phyloP scores from a whole-genome alignment of 108 stramenopile genomes.

The Stephanodiscus triporus region DNA sequence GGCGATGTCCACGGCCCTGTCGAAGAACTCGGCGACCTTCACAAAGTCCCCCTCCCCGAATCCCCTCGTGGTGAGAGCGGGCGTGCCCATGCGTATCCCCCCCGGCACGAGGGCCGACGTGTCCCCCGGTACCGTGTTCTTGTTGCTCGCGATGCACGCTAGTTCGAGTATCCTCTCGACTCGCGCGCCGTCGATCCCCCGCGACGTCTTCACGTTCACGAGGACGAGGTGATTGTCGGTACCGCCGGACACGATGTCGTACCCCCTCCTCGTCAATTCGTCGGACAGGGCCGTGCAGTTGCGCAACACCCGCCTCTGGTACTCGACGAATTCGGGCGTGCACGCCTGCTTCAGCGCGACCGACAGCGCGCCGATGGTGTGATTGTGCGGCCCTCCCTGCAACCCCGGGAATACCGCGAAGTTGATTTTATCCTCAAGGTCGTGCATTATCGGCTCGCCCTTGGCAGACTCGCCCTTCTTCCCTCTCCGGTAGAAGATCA shows the following conservation, averaged over 20 bases:
- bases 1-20: constrained; percentile 94
- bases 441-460: constrained; percentile 95
- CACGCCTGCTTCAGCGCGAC: constrained; percentile 95
- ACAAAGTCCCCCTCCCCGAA: constrained; percentile 98
- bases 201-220: constrained; percentile 95
- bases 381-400: constrained; percentile 99
- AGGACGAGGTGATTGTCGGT: constrained; percentile 99
- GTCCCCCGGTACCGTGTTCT: constrained; percentile 97
- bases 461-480: constrained; percentile 89
- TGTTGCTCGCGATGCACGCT: constrained; percentile 95
- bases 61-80: constrained; percentile 97
- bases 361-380: constrained; percentile 98
- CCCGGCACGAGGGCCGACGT: constrained; percentile 94
- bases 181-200: constrained; percentile 94
- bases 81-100: constrained; percentile 99
- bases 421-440: constrained; percentile 96
- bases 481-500: constrained; percentile 99
- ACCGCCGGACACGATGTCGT: constrained; percentile 96
- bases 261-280: constrained; percentile 83
- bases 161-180: constrained; percentile 97
- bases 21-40: constrained; percentile 95
- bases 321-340: constrained; percentile 93
- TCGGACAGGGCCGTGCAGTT: constrained; percentile 80
- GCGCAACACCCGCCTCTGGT: constrained; percentile 92
- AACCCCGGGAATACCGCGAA: constrained; percentile 99